Base-by-base conservation (phyloP, 2,329 filamentous ascomycete genomes). In the Nemania abortiva region DNA sequence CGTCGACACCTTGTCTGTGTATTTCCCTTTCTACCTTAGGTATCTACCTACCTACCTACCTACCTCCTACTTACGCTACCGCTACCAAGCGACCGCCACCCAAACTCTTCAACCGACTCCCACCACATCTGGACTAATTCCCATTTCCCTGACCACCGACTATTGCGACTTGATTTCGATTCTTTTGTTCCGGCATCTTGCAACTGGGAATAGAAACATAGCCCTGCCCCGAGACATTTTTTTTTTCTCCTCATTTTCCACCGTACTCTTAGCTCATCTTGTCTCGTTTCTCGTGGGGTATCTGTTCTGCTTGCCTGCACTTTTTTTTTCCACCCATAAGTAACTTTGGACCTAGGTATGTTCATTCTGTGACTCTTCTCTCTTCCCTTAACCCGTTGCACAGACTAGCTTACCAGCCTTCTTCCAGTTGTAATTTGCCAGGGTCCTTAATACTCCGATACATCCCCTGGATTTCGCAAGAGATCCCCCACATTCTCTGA, bases 261-360 rank as follows among this genome's bases (percentile, higher is more conserved):
- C 18, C 61, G 57, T 64, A 57, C 66, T 72, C 67, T 72, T 70
- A 60, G 49, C 39, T 55, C 27, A 37, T 67, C 57, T 53, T 47
- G 49, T 56, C 45, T 65, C 59, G 58, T 66, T 71, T 71, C 54
- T 66, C 49, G 55, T 49, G 63, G 70, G 62, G 69, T 59, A 68
- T 66, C 39, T 71, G 64, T 61, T 70, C 52, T 61, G 52, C 58
- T 62, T 72, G 54, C 55, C 61, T 70, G 64, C 57, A 54, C 59
- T 37, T 29, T 60, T 66, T 68, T 47, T 62, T 55, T 42, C 45
- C 24, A 37, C 55, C 58, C 60, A 50, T 37, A 59, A 37, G 34
- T 37, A 37, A 59, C 53, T 65, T 60, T 64, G 62, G 66, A 64
- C 55, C 57, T 34, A 68, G 70, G 67, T 74, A 68, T 57, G 62